Evolutionary conservation across 2,329 filamentous ascomycete species (phyloP).

Genomic region (Colletotrichum theobromicola): DNA sequence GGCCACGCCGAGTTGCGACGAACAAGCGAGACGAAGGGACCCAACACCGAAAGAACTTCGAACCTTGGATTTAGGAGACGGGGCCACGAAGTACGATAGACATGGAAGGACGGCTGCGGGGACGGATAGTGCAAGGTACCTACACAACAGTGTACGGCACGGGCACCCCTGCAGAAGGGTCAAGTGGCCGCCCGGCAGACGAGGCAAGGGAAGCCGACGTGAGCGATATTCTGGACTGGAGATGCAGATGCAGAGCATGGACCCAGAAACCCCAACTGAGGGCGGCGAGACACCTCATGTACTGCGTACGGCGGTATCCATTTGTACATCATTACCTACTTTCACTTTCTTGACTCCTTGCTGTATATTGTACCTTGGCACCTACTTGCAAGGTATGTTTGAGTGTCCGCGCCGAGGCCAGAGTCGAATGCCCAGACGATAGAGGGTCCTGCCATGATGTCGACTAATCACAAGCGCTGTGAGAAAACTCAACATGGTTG

Average conservation of each 20-base stretch:
- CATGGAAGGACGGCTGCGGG: neutral
- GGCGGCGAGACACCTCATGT: neutral
- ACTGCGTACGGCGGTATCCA: too few species aligned
- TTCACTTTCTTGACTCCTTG: neutral
- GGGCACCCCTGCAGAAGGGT: neutral
- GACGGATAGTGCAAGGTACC: neutral
- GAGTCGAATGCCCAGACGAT: neutral
- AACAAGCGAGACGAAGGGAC: neutral
- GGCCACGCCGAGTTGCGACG: neutral
- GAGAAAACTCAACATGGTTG: neutral
- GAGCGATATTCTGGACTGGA: conserved; percentile 6
- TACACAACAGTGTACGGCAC: neutral
- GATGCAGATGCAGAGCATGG: neutral
- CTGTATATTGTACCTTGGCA: neutral
- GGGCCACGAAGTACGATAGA: neutral
- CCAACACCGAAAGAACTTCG: neutral
- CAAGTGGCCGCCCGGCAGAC: neutral
- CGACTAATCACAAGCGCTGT: neutral
- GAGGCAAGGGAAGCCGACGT: neutral
- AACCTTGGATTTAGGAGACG: neutral
- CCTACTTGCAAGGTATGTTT: too few species aligned
- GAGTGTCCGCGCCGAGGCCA: neutral
- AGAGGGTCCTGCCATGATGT: neutral
- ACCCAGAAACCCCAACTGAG: neutral
- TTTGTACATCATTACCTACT: neutral